Percentiles rank a stretch among this genome's conserved stretches.
Conservation (phyloP, 192 early-diverging fungal species). For the Oehlia diaphana region DNA sequence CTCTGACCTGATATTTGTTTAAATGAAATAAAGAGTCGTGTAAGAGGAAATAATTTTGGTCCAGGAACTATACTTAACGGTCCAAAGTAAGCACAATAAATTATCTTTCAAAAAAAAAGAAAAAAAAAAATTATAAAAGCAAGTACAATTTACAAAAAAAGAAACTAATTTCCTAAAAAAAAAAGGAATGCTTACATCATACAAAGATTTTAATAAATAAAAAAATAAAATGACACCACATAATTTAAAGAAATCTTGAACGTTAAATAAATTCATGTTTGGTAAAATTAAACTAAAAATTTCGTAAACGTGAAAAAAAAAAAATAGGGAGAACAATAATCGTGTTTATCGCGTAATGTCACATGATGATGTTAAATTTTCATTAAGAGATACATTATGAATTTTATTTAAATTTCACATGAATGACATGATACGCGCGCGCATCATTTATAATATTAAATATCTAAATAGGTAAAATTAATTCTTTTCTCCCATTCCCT, state of each 20-base stretch:
- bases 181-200: conserved; percentile 5
- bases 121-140: not conserved
- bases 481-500: not conserved
- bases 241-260: not conserved
- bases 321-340: too few relatives aligned
- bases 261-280: not conserved
- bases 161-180: not conserved
- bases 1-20: not conserved
- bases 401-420: too few relatives aligned
- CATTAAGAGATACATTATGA: too few relatives aligned
- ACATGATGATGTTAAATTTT: too few relatives aligned
- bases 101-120: not conserved
- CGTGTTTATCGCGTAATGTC: too few relatives aligned
- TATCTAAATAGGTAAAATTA: not conserved
- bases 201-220: not conserved
- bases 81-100: conserved; percentile 17
- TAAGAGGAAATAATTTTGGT: conserved; percentile 11
- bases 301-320: too few relatives aligned
- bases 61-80: conserved; percentile 15
- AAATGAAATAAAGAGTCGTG: not conserved
- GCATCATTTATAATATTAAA: too few relatives aligned
- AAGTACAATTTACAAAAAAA: too few relatives aligned
- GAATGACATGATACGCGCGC: too few relatives aligned
- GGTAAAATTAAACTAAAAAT: too few relatives aligned
- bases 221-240: not conserved